These are phyloP conservation scores for Murraya paniculata DNA, from an alignment of 345 rosid species.

Conservation along the genomic window DNA sequence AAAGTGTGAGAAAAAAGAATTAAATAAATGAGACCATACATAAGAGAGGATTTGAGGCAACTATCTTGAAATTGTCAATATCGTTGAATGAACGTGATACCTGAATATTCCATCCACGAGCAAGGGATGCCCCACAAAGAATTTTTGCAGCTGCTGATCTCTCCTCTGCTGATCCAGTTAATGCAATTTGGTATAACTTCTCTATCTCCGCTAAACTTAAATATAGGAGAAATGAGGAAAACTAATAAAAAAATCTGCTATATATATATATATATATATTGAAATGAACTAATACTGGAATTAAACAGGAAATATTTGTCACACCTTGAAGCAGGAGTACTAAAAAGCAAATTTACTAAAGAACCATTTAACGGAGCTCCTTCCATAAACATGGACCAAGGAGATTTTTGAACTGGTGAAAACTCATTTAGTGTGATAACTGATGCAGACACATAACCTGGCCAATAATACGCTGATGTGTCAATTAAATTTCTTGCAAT, in stretches of 20 bases:
- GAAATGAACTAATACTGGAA: background rate
- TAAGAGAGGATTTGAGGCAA: background rate
- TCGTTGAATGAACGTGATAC: conserved; percentile 23
- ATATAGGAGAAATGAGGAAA: conserved; percentile 19
- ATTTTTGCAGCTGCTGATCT: conserved; percentile 57
- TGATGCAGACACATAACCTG: conserved; percentile 48
- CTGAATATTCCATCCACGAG: conserved; percentile 73
- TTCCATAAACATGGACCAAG: conserved; percentile 58
- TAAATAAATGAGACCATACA: background rate
- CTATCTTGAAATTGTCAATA: conserved; percentile 5
- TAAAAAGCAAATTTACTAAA: conserved; percentile 42
- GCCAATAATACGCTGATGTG: conserved; percentile 60
- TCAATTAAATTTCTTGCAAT: conserved; percentile 63
- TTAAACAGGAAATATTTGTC: conserved; percentile 12
- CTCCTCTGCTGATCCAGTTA: conserved; percentile 53
- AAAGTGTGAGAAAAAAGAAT: background rate
- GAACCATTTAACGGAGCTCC: conserved; percentile 45
- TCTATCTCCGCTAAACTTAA: conserved; percentile 61
- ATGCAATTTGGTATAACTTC: conserved; percentile 53
- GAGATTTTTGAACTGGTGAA: conserved; percentile 40
- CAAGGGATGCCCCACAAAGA: conserved; percentile 66
- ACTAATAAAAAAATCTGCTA: conserved; percentile 7
- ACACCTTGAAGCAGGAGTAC: conserved; percentile 60
- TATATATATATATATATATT: no score
- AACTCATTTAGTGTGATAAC: conserved; percentile 32